Conservation (phyloP, 148 eudicot species). For the Spergularia bocconei region DNA sequence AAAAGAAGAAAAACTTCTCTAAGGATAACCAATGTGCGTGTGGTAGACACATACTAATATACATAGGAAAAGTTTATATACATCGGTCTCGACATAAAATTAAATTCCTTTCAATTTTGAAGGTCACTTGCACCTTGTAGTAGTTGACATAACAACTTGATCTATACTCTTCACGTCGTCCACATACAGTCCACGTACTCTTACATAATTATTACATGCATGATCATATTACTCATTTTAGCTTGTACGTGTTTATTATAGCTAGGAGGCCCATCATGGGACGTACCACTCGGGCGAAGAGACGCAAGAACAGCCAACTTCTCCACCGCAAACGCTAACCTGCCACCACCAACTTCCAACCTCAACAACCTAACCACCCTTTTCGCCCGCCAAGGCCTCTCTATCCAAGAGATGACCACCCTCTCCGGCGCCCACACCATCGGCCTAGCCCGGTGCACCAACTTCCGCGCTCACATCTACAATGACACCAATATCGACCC, state of each 20-base stretch:
- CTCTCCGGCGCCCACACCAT: constrained; percentile 64
- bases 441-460: constrained; percentile 45
- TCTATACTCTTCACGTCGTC: no score
- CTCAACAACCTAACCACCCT: constrained; percentile 37
- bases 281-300: constrained; percentile 49
- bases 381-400: constrained; percentile 37
- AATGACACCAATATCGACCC: constrained; percentile 48
- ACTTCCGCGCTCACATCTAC: constrained; percentile 43
- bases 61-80: no score
- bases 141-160: no score
- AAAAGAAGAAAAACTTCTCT: no score
- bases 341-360: constrained; percentile 44
- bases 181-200: background rate
- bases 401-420: constrained; percentile 45
- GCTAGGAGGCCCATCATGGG: constrained; percentile 67
- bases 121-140: no score
- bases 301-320: constrained; percentile 55
- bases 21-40: no score
- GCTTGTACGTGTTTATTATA: background rate
- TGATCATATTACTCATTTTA: no score
- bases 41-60: no score
- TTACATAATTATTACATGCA: no score
- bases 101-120: no score
- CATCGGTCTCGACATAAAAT: no score
- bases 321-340: constrained; percentile 43